Evolutionary conservation across 2,329 filamentous ascomycete species (phyloP).

Genomic region (Ilyonectria sp.): DNA sequence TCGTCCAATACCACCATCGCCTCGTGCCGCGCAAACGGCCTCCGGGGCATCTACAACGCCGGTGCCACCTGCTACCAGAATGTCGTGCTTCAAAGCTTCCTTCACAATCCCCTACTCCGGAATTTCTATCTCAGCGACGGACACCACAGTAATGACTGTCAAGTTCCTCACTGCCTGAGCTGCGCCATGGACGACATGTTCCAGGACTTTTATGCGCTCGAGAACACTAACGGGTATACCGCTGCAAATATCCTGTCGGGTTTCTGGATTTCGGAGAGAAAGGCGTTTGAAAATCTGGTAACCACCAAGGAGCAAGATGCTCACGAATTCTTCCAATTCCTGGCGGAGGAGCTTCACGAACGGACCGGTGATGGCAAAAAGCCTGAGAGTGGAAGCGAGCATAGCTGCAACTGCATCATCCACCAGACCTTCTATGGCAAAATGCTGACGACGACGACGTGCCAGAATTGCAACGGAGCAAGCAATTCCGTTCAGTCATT

Average conservation of each 20-base stretch:
- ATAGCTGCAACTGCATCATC: slow-evolving; percentile 88
- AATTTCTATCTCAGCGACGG: slow-evolving; percentile 95
- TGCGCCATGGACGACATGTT: slow-evolving; percentile 83
- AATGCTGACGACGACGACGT: slow-evolving; percentile 90
- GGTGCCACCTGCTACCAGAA: slow-evolving; percentile 99
- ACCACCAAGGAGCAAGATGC: slow-evolving; percentile 97
- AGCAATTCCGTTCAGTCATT: slow-evolving; percentile 91
- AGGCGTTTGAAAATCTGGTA: slow-evolving; percentile 80
- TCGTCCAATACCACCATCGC: slow-evolving; percentile 83
- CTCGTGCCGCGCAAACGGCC: slow-evolving; percentile 87
- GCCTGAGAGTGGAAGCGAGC: slow-evolving; percentile 71
- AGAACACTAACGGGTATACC: slow-evolving; percentile 90
- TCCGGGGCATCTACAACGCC: slow-evolving; percentile 95
- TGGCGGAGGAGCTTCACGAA: slow-evolving; percentile 91
- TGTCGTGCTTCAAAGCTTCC: slow-evolving; percentile 91
- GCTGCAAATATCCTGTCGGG: slow-evolving; percentile 90
- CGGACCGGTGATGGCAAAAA: slow-evolving; percentile 81
- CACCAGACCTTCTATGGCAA: slow-evolving; percentile 97
- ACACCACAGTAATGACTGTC: slow-evolving; percentile 84
- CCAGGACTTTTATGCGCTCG: slow-evolving; percentile 78
- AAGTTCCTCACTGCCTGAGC: slow-evolving; percentile 73
- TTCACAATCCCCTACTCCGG: slow-evolving; percentile 92
- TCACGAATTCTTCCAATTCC: slow-evolving; percentile 96
- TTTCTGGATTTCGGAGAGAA: slow-evolving; percentile 89
- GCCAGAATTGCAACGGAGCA: slow-evolving; percentile 86